These are phyloP conservation scores for Fusarium penzigii DNA, from an alignment of 2,329 filamentous ascomycete genomes.

Conservation along the genomic window DNA sequence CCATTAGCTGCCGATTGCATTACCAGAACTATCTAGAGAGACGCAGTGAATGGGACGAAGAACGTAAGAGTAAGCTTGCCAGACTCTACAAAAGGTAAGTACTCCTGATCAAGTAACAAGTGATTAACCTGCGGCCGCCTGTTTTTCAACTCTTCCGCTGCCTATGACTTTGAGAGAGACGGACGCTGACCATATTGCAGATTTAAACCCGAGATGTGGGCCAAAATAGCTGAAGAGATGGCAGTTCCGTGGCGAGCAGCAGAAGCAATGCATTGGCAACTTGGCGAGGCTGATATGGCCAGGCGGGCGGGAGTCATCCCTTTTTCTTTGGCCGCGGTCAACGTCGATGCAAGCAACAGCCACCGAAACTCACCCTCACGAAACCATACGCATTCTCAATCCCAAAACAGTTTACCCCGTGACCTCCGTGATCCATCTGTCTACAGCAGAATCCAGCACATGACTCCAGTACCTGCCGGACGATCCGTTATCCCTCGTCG, in stretches of 20 bases:
- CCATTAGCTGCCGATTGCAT: slow-evolving; percentile 90
- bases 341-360: slow-evolving; percentile 44
- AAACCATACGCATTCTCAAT: slow-evolving; percentile 45
- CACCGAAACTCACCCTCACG: slow-evolving; percentile 42
- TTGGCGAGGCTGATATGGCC: slow-evolving; percentile 93
- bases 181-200: slow-evolving; percentile 47
- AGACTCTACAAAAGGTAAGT: slow-evolving; percentile 86
- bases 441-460: slow-evolving; percentile 42
- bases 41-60: slow-evolving; percentile 93
- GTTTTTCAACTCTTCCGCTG: background rate
- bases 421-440: slow-evolving; percentile 43
- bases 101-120: background rate
- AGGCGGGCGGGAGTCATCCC: slow-evolving; percentile 85
- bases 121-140: background rate
- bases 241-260: slow-evolving; percentile 91
- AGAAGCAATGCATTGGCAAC: slow-evolving; percentile 97
- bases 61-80: slow-evolving; percentile 95
- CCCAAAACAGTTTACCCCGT: slow-evolving; percentile 47
- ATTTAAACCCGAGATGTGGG: slow-evolving; percentile 98
- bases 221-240: slow-evolving; percentile 93
- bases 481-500: slow-evolving; percentile 43
- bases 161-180: background rate
- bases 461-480: slow-evolving; percentile 34
- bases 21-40: slow-evolving; percentile 98
- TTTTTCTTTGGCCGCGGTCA: slow-evolving; percentile 68